Conservation (phyloP, 2,329 filamentous ascomycete genomes). For the Hortaea sp. region DNA sequence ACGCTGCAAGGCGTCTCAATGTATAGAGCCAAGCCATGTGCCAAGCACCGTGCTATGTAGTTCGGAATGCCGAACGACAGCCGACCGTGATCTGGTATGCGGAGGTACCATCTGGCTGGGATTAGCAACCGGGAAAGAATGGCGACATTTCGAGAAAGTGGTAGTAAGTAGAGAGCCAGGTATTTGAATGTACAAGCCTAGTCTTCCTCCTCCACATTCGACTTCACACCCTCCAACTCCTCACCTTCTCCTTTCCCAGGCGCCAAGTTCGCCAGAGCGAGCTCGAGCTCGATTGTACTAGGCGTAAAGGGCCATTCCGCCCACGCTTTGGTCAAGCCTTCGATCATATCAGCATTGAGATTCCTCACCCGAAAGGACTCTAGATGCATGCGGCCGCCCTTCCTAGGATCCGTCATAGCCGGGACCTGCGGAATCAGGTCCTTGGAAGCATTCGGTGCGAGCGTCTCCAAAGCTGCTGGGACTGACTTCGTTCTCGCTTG, state of each 20-base stretch:
- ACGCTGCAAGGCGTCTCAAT: no score
- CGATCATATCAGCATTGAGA: slow-evolving; percentile 46
- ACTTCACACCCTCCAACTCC: no score
- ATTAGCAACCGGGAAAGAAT: no score
- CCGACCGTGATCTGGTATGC: no score
- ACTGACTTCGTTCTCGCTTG: slow-evolving; percentile 27
- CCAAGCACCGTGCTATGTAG: no score
- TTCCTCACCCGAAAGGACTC: slow-evolving; percentile 37
- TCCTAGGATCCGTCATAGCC: slow-evolving; percentile 38
- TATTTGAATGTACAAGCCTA: no score
- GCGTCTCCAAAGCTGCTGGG: slow-evolving; percentile 35
- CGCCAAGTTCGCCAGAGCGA: slow-evolving; percentile 4
- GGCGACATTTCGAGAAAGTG: no score
- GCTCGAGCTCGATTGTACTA: slow-evolving; percentile 11
- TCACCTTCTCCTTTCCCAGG: slow-evolving; percentile 27
- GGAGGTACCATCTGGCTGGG: no score
- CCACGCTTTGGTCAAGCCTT: slow-evolving; percentile 51
- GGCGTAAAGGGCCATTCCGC: slow-evolving; percentile 54
- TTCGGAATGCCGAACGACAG: no score
- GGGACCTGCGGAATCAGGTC: slow-evolving; percentile 42
- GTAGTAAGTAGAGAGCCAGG: no score
- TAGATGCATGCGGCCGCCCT: slow-evolving; percentile 37
- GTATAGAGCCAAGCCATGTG: no score
- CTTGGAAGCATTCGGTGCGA: slow-evolving; percentile 53
- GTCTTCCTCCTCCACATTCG: no score